Evolutionary conservation across 2,329 filamentous ascomycete genomes (phyloP), one percentile per base, ranked within the genome.

Genomic region (Fusarium algeriense): DNA sequence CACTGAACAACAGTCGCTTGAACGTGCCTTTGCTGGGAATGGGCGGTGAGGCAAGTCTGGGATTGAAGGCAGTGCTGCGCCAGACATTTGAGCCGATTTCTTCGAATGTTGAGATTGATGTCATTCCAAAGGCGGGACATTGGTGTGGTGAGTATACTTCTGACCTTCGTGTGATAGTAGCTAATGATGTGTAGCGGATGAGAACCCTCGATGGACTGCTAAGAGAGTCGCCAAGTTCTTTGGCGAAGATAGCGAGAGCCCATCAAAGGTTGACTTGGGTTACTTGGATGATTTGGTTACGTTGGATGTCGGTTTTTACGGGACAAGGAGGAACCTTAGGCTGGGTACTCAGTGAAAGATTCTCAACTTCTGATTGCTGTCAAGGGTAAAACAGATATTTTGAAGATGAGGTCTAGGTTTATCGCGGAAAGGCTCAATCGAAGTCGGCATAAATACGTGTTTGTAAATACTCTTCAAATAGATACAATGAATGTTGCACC

Each of bases 11-110:
- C 2, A 72, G 38, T 1, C 41, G 35, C 0, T 34, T 78, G 17
- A 44, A 58, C 0, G 56, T 78, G 0, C 74, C 76, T 0, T 26
- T 76, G 3, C 62, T 78, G 6, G 76, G 69, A 0, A 70, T 78
- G 64, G 77, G 77, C 2, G 75, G 76, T 1, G 77, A 78, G 14
- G 77, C 77, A 4, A 78, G 77, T 19, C 13, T 73, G 12, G 77
- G 74, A 7, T 10, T 70, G 0, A 15, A 66, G 11, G 40, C 66
- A 0, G 19, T 52, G 2, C 19, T 78, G 0, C 49, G 46, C 6
- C 46, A 66, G 14, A 38, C 49, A 0, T 76, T 46, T n/a, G 60
- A 56, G 0, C 68, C 68, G 0, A 45, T 78, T 5, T 71, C 72
- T 1, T 55, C 61, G 0, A 38, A 75, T 11, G 4, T 73, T 2